phyloP scores from a whole-genome alignment of 441 rosid species.

The Bocquillonia castaneifolia region DNA sequence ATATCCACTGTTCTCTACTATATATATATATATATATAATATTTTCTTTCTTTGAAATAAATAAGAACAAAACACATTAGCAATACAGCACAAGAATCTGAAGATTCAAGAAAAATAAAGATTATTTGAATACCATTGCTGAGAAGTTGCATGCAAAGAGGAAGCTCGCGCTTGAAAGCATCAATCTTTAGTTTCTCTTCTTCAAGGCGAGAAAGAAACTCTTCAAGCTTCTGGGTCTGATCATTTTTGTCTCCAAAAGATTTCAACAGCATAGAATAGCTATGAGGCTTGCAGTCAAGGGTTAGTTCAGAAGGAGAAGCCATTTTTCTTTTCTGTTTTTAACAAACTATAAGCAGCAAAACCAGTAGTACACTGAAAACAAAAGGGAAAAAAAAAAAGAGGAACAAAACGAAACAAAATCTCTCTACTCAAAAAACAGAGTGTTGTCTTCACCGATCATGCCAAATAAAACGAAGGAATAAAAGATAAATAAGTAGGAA shows the following conservation, averaged over 20 bases:
- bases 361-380: background rate
- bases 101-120: constrained; percentile 3
- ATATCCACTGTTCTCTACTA: constrained; percentile 25
- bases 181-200: constrained; percentile 94
- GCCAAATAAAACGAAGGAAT: constrained; percentile 13
- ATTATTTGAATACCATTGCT: constrained; percentile 45
- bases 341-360: background rate
- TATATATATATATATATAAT: constrained; percentile 7
- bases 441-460: constrained; percentile 23
- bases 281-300: constrained; percentile 82
- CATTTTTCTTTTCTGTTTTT: constrained; percentile 33
- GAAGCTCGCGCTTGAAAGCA: constrained; percentile 96
- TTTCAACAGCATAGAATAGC: constrained; percentile 80
- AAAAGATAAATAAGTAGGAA: constrained; percentile 27
- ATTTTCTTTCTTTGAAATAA: too few species aligned
- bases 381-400: constrained; percentile 11
- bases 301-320: constrained; percentile 75
- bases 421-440: constrained; percentile 20
- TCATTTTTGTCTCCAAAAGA: constrained; percentile 67
- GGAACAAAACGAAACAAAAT: background rate
- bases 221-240: constrained; percentile 77
- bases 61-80: too few species aligned
- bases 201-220: constrained; percentile 69
- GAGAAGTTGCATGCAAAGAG: constrained; percentile 99
- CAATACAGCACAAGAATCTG: too few species aligned